Conservation (phyloP, 768 basidiomycete genomes). For the Cystofilobasidium macerans region DNA sequence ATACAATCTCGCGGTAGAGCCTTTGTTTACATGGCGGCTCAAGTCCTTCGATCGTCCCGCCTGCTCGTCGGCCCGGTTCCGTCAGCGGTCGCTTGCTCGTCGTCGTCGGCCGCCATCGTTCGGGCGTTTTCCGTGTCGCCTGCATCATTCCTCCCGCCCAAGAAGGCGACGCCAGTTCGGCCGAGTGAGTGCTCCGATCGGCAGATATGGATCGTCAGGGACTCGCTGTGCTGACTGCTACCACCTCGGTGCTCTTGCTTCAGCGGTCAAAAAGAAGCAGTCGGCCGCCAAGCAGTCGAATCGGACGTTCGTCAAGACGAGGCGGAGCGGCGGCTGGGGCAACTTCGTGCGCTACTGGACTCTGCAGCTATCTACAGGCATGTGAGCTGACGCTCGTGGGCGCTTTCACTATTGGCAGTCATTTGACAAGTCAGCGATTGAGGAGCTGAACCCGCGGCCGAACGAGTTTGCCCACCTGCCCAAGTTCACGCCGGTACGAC, state of each 20-base stretch:
- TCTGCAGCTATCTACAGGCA: too few relatives aligned
- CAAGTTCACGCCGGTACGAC: constrained; percentile 2
- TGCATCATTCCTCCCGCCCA: constrained; percentile 6
- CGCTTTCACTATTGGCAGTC: not conserved
- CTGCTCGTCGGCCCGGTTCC: not conserved
- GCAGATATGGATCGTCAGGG: not conserved
- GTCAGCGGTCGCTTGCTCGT: not conserved
- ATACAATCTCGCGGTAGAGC: too few relatives aligned
- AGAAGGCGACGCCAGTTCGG: not conserved
- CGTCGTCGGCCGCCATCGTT: not conserved
- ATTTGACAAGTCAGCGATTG: not conserved
- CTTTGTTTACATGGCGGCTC: constrained; percentile 4
- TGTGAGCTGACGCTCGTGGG: not conserved
- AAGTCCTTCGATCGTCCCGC: not conserved
- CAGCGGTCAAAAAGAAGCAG: not conserved
- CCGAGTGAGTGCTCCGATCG: not conserved
- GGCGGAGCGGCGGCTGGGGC: constrained; percentile 1
- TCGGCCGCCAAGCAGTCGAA: not conserved
- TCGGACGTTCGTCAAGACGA: not conserved
- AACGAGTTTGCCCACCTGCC: constrained; percentile 3
- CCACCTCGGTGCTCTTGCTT: not conserved
- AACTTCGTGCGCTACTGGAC: constrained; percentile 17
- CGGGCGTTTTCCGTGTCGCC: constrained; percentile 3
- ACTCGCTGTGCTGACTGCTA: not conserved
- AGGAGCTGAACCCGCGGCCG: not conserved